These are phyloP conservation scores for Exophiala sp. DNA, from an alignment of 2,329 filamentous ascomycete genomes.

Conservation along the genomic window DNA sequence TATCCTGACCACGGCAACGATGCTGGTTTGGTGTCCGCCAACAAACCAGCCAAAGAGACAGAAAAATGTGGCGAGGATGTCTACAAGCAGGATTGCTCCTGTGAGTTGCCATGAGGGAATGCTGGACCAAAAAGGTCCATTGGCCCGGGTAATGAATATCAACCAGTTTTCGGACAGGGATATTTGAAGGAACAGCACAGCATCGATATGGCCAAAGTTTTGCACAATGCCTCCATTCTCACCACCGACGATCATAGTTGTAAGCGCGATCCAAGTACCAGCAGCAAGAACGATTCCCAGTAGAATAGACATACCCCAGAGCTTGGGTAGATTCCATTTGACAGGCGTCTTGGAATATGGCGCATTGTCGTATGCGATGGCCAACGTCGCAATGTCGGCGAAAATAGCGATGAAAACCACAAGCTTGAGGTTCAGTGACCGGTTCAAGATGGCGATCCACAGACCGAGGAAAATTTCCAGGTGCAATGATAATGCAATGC, in stretches of 20 bases:
- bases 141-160: slow-evolving; percentile 92
- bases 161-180: slow-evolving; percentile 92
- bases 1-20: slow-evolving; percentile 78
- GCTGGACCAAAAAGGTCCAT: slow-evolving; percentile 86
- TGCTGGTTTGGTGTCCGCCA: slow-evolving; percentile 58
- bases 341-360: slow-evolving; percentile 79
- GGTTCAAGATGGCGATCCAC: slow-evolving; percentile 85
- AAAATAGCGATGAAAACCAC: slow-evolving; percentile 95
- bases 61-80: slow-evolving; percentile 80
- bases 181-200: slow-evolving; percentile 82
- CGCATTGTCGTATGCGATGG: slow-evolving; percentile 90
- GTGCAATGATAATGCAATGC: slow-evolving; percentile 86
- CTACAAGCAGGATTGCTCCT: slow-evolving; percentile 72
- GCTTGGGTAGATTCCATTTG: slow-evolving; percentile 91
- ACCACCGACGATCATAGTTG: slow-evolving; percentile 67
- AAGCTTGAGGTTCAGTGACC: slow-evolving; percentile 74
- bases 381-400: slow-evolving; percentile 83
- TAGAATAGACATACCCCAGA: slow-evolving; percentile 86
- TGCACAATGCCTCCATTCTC: slow-evolving; percentile 77
- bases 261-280: slow-evolving; percentile 84
- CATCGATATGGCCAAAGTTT: slow-evolving; percentile 76
- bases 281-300: slow-evolving; percentile 74
- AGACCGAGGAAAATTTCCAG: slow-evolving; percentile 86
- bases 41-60: slow-evolving; percentile 80
- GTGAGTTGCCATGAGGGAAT: slow-evolving; percentile 79